Conservation (phyloP, 352 stramenopile genomes). For the Globisporangium cystogenes region DNA sequence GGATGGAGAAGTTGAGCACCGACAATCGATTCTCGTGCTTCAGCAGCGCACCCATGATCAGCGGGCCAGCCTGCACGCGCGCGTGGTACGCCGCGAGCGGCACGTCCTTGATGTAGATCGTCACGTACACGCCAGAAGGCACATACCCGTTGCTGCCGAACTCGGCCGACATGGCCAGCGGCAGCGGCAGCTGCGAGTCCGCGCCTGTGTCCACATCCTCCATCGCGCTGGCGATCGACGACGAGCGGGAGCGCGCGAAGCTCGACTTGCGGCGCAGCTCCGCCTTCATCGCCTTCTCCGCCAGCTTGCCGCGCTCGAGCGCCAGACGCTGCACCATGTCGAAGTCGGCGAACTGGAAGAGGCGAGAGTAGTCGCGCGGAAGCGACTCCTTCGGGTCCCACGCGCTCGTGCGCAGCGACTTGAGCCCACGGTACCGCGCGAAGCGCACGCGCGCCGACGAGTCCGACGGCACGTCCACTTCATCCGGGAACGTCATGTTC, state of each 20-base stretch:
- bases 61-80: slow-evolving; percentile 49
- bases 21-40: slow-evolving; percentile 98
- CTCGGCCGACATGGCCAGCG: slow-evolving; percentile 25
- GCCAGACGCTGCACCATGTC: slow-evolving; percentile 92
- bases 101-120: slow-evolving; percentile 75
- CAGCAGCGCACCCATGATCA: slow-evolving; percentile 85
- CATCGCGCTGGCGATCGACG: slow-evolving; percentile 54
- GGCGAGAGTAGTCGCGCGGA: slow-evolving; percentile 93
- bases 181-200: slow-evolving; percentile 22
- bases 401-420: slow-evolving; percentile 93
- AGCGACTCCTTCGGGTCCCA: slow-evolving; percentile 99
- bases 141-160: slow-evolving; percentile 86
- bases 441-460: slow-evolving; percentile 65
- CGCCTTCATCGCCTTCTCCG: slow-evolving; percentile 63
- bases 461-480: slow-evolving; percentile 80
- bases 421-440: slow-evolving; percentile 93
- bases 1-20: slow-evolving; percentile 96
- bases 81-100: slow-evolving; percentile 44
- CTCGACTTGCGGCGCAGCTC: slow-evolving; percentile 55
- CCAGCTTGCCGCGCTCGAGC: slow-evolving; percentile 73
- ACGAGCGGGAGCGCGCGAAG: slow-evolving; percentile 39
- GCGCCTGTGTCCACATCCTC: slow-evolving; percentile 68
- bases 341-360: slow-evolving; percentile 98
- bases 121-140: slow-evolving; percentile 92
- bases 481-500: slow-evolving; percentile 95